phyloP scores from a whole-genome alignment of 2,329 filamentous ascomycete genomes.

The Aspergillus neotritici region DNA sequence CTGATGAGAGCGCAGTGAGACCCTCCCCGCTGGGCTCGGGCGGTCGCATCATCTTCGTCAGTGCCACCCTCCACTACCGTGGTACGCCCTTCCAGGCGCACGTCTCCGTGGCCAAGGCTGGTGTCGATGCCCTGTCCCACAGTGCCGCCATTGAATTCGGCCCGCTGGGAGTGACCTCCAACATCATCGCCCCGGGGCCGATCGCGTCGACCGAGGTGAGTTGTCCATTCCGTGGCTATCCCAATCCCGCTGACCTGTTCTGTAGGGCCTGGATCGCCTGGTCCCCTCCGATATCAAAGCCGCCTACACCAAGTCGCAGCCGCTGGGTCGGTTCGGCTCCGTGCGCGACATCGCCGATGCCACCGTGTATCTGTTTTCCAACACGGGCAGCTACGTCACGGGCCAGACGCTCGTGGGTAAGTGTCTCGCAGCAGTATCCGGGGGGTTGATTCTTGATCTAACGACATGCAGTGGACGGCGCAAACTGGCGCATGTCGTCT shows the following conservation, averaged over 20 bases:
- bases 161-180: conserved; percentile 77
- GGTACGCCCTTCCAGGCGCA: conserved; percentile 81
- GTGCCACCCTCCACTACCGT: conserved; percentile 85
- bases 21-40: conserved; percentile 53
- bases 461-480: conserved; percentile 33
- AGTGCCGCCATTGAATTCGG: conserved; percentile 84
- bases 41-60: conserved; percentile 83
- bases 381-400: conserved; percentile 79
- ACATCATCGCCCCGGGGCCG: conserved; percentile 81
- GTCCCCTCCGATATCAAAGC: conserved; percentile 49
- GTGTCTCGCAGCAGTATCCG: conserved; percentile 11
- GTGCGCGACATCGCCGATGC: conserved; percentile 89
- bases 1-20: conserved; percentile 11
- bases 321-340: conserved; percentile 68
- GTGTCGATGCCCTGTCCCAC: conserved; percentile 76
- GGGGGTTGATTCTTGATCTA: background rate
- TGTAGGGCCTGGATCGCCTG: conserved; percentile 59
- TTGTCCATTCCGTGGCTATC: background rate
- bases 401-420: conserved; percentile 67
- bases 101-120: conserved; percentile 86
- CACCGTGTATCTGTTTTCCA: conserved; percentile 81
- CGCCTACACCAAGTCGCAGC: conserved; percentile 51
- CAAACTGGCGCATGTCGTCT: conserved; percentile 36
- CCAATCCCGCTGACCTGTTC: background rate
- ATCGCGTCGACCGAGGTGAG: conserved; percentile 70